Evolutionary conservation across 1,284 basidiomycete genomes (phyloP).

Genomic region (Exsudoporus floridanus): DNA sequence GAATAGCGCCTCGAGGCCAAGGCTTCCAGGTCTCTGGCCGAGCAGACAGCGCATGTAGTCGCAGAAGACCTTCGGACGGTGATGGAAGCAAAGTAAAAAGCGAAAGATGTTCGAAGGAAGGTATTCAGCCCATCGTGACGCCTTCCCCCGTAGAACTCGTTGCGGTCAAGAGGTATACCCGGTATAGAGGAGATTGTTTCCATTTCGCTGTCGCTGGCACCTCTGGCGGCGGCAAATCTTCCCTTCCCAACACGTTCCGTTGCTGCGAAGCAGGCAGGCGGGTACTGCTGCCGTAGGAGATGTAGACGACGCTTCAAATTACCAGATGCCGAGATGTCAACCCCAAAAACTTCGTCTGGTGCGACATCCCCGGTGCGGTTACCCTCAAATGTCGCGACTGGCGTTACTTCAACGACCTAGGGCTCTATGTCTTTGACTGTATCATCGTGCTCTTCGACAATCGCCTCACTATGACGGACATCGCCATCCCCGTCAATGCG

Average conservation of each 20-base stretch:
- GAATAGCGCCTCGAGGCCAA: constrained; percentile 15
- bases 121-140: too few species aligned
- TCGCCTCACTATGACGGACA: constrained; percentile 22
- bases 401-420: constrained; percentile 27
- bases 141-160: too few species aligned
- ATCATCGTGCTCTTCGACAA: constrained; percentile 26
- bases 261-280: too few species aligned
- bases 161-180: too few species aligned
- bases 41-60: constrained; percentile 11
- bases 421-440: constrained; percentile 23
- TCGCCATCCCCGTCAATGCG: constrained; percentile 23
- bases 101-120: constrained; percentile 9
- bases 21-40: constrained; percentile 10
- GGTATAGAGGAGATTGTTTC: too few species aligned
- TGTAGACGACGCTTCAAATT: constrained; percentile 16
- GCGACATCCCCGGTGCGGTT: constrained; percentile 22
- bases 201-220: too few species aligned
- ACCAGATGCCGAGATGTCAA: constrained; percentile 18
- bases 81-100: constrained; percentile 8
- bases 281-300: constrained; percentile 19
- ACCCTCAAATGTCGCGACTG: constrained; percentile 21
- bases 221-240: too few species aligned
- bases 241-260: too few species aligned
- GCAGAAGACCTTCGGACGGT: constrained; percentile 15
- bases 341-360: constrained; percentile 20